Conservation (phyloP, 2,329 filamentous ascomycete genomes). For the Myriangium duriaei region DNA sequence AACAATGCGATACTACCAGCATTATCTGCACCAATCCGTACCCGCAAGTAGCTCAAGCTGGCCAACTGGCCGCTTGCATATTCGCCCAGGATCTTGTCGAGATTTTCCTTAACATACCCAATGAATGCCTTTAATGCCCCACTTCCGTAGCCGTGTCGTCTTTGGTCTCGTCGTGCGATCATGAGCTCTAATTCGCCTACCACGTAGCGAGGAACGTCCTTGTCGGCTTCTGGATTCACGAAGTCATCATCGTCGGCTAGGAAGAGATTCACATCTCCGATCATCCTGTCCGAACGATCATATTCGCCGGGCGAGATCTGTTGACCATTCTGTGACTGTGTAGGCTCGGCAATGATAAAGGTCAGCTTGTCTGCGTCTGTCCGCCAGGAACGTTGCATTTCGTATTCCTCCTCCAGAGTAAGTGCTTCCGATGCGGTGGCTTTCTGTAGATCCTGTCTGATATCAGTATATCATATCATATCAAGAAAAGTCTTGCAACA, state of each 20-base stretch:
- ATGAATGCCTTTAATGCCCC: slow-evolving; percentile 57
- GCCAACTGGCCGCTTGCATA: slow-evolving; percentile 25
- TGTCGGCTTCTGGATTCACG: slow-evolving; percentile 10
- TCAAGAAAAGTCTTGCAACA: too few relatives aligned
- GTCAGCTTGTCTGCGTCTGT: slow-evolving; percentile 75
- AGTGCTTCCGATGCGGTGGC: slow-evolving; percentile 82
- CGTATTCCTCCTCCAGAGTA: slow-evolving; percentile 67
- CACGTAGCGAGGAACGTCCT: slow-evolving; percentile 16
- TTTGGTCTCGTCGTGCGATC: slow-evolving; percentile 52
- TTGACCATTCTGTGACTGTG: too few relatives aligned
- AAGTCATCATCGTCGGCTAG: slow-evolving; percentile 45
- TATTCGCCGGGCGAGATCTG: slow-evolving; percentile 31
- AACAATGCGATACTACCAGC: slow-evolving; percentile 46
- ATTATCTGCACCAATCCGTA: slow-evolving; percentile 50
- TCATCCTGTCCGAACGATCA: slow-evolving; percentile 41
- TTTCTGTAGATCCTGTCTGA: slow-evolving; percentile 47
- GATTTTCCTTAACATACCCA: slow-evolving; percentile 48
- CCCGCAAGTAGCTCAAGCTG: slow-evolving; percentile 38
- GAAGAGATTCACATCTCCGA: slow-evolving; percentile 53
- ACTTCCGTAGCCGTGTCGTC: slow-evolving; percentile 52
- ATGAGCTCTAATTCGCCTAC: slow-evolving; percentile 77
- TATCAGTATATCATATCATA: neutral
- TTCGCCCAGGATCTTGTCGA: slow-evolving; percentile 44
- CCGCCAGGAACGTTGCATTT: slow-evolving; percentile 84
- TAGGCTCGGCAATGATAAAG: slow-evolving; percentile 52